A percentile compares a stretch with the other conserved stretches of the same genome.
Conservation (phyloP, 345 rosid species). For the Crucihimalaya himalaica region DNA sequence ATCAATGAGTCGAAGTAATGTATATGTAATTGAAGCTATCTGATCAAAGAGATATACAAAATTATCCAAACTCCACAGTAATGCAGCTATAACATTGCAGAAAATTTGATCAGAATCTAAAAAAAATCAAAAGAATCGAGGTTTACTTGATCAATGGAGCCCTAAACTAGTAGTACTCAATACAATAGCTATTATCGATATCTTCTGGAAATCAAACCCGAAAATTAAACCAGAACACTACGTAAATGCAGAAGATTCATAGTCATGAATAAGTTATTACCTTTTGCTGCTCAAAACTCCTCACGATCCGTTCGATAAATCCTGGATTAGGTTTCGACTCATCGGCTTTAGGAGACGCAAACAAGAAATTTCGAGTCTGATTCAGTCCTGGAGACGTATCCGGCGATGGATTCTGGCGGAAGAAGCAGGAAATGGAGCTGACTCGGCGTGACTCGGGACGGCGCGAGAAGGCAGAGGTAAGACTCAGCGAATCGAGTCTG, state of each 20-base stretch:
- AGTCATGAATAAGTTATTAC: constrained; percentile 33
- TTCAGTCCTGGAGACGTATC: constrained; percentile 19
- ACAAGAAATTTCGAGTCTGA: background rate
- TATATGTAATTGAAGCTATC: background rate
- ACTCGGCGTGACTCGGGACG: constrained; percentile 44
- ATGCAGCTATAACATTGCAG: constrained; percentile 1
- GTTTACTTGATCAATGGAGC: background rate
- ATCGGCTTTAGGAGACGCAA: constrained; percentile 32
- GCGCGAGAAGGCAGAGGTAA: constrained; percentile 29
- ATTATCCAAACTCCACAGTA: background rate
- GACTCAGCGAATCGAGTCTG: constrained; percentile 44
- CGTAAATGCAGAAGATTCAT: background rate
- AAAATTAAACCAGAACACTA: background rate
- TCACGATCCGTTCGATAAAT: constrained; percentile 38
- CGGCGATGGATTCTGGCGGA: constrained; percentile 40
- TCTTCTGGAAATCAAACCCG: too few relatives aligned
- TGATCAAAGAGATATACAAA: background rate
- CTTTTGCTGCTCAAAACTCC: constrained; percentile 48
- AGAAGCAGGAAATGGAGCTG: constrained; percentile 49
- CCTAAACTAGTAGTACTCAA: background rate
- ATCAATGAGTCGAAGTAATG: background rate
- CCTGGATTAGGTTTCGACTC: constrained; percentile 42
- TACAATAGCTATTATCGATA: too few relatives aligned
- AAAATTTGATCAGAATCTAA: background rate
- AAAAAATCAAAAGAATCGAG: background rate